phyloP scores from a whole-genome alignment of 768 basidiomycete species.

The Lyophyllum semitale region DNA sequence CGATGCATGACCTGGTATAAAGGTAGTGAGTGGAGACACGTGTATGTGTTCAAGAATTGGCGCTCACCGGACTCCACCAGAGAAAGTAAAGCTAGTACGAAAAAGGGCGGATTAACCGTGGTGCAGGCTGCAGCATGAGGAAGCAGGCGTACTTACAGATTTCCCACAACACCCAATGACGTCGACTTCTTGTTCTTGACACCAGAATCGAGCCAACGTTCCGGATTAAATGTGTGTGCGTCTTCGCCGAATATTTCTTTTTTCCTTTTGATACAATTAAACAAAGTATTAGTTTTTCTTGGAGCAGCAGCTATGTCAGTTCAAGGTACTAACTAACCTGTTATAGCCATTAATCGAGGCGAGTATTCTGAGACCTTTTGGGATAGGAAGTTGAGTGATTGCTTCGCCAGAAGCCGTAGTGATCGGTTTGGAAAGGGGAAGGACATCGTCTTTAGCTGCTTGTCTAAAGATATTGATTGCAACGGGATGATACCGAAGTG shows the following conservation, averaged over 20 bases:
- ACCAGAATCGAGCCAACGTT: conserved; percentile 48
- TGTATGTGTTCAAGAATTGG: neutral
- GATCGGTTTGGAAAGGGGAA: conserved; percentile 59
- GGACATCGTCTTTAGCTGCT: conserved; percentile 51
- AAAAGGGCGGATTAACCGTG: conserved; percentile 1
- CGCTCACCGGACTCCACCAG: conserved; percentile 32
- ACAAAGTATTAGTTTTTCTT: neutral
- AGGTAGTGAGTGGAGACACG: neutral
- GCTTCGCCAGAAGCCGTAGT: conserved; percentile 43
- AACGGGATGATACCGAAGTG: conserved; percentile 45
- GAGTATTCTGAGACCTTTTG: conserved; percentile 50
- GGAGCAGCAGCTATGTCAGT: neutral
- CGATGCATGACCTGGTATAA: conserved; percentile 31
- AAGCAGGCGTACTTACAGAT: conserved; percentile 34
- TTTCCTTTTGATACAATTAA: conserved; percentile 27
- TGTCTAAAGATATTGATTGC: conserved; percentile 35
- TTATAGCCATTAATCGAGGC: conserved; percentile 56
- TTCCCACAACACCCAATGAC: conserved; percentile 49
- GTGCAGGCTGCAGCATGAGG: neutral
- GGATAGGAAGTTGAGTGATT: conserved; percentile 48
- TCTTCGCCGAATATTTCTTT: conserved; percentile 48
- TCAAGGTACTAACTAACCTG: conserved; percentile 31
- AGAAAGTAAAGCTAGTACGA: conserved; percentile 27
- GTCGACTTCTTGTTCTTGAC: conserved; percentile 42
- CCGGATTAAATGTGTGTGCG: conserved; percentile 46